These are phyloP conservation scores for Xerocomus nothofagi DNA, from an alignment of 1,284 basidiomycete species.

Conservation along the genomic window DNA sequence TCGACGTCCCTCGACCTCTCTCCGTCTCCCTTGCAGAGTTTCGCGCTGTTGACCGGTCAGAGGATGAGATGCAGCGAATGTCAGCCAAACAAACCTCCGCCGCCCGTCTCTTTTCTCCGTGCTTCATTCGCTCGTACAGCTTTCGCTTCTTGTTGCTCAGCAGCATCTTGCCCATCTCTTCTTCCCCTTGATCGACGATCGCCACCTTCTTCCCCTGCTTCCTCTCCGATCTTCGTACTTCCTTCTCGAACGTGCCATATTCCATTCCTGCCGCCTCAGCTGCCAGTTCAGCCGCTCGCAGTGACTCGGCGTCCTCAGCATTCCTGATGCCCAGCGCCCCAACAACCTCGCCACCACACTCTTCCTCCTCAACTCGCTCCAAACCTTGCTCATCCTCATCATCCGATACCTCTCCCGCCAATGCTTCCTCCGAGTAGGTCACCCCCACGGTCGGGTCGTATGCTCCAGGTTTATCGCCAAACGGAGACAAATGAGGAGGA, in stretches of 20 bases:
- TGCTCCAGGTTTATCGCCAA: slow-evolving; percentile 80
- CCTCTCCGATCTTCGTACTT: slow-evolving; percentile 70
- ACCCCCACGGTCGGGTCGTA: slow-evolving; percentile 65
- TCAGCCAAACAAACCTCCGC: slow-evolving; percentile 66
- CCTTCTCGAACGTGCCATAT: slow-evolving; percentile 79
- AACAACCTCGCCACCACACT: slow-evolving; percentile 40
- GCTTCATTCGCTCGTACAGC: slow-evolving; percentile 94
- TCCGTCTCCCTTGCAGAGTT: slow-evolving; percentile 61
- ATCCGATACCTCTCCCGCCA: slow-evolving; percentile 39
- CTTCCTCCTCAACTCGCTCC: slow-evolving; percentile 36
- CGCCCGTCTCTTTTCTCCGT: slow-evolving; percentile 78
- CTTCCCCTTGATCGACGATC: slow-evolving; percentile 50
- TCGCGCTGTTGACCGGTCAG: slow-evolving; percentile 46
- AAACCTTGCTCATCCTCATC: slow-evolving; percentile 41
- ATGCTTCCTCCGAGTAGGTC: slow-evolving; percentile 38
- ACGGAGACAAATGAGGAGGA: slow-evolving; percentile 96
- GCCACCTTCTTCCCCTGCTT: slow-evolving; percentile 42
- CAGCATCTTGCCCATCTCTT: slow-evolving; percentile 97
- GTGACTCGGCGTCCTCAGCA: slow-evolving; percentile 64
- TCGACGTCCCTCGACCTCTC: slow-evolving; percentile 51
- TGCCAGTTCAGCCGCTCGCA: slow-evolving; percentile 89
- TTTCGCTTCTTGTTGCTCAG: slow-evolving; percentile 97
- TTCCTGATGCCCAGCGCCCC: slow-evolving; percentile 46
- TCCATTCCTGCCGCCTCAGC: slow-evolving; percentile 91
- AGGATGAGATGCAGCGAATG: neutral